phyloP scores from a whole-genome alignment of 164 flowering plant genomes.

The Dillenia turbinata region DNA sequence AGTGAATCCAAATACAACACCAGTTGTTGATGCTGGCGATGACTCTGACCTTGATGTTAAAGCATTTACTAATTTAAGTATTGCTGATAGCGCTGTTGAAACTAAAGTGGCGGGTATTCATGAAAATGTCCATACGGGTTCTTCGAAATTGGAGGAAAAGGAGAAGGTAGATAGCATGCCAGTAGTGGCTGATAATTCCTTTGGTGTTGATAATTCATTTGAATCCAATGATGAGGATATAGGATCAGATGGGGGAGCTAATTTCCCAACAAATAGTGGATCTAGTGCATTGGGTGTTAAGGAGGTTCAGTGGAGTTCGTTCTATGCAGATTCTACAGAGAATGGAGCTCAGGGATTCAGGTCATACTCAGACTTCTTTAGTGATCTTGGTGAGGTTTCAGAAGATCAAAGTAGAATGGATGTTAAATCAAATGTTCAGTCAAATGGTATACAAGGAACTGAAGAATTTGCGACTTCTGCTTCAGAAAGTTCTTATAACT shows the following conservation, averaged over 20 bases:
- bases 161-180: conserved; percentile 14
- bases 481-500: conserved; percentile 15
- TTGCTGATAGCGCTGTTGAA: conserved; percentile 16
- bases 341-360: conserved; percentile 40
- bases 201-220: conserved; percentile 12
- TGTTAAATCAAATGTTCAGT: neutral
- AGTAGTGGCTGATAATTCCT: conserved; percentile 22
- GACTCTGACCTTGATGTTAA: conserved; percentile 36
- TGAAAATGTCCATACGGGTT: no score
- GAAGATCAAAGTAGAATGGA: neutral
- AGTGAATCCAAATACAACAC: neutral
- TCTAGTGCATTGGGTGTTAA: conserved; percentile 43
- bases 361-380: conserved; percentile 70
- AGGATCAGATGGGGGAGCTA: conserved; percentile 16
- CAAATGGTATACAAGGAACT: conserved; percentile 3
- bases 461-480: conserved; percentile 11
- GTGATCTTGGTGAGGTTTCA: conserved; percentile 26
- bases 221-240: conserved; percentile 16
- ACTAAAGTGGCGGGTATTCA: neutral
- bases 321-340: conserved; percentile 38
- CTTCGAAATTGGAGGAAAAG: conserved; percentile 3
- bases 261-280: conserved; percentile 18
- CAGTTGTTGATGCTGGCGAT: conserved; percentile 12
- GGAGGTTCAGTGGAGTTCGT: conserved; percentile 82
- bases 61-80: conserved; percentile 36